A percentile compares a stretch with the other conserved stretches of the same genome.
Evolutionary conservation across 805 yeast species (phyloP).

Genomic region (Kluyveromyces starmeri): DNA sequence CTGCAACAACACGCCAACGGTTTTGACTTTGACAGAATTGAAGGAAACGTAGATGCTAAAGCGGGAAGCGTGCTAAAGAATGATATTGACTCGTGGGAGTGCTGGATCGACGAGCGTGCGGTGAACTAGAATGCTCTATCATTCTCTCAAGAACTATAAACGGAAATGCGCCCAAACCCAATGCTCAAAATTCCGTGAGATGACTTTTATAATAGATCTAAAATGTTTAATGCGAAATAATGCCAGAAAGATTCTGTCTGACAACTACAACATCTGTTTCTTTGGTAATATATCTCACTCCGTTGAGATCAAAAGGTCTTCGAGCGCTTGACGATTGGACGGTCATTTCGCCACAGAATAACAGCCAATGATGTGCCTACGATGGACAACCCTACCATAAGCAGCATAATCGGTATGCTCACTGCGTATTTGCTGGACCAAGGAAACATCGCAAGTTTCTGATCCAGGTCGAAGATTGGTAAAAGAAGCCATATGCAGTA

Average conservation of each 20-base stretch:
- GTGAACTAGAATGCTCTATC: no score
- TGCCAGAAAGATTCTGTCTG: no score
- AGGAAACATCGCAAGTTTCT: conserved; percentile 18
- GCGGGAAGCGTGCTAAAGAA: conserved; percentile 64
- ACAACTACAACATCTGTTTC: not conserved
- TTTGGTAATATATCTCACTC: not conserved
- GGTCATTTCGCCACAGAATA: conserved; percentile 1
- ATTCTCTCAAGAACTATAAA: no score
- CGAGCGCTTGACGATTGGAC: no score
- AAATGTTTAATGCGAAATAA: no score
- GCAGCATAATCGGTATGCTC: conserved; percentile 22
- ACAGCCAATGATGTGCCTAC: conserved; percentile 22
- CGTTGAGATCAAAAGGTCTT: no score
- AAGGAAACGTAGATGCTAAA: conserved; percentile 60
- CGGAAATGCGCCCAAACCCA: no score
- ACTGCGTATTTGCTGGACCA: conserved; percentile 25
- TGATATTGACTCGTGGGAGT: conserved; percentile 51
- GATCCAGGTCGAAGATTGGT: conserved; percentile 25
- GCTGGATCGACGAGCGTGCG: conserved; percentile 73
- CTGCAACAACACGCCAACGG: conserved; percentile 16
- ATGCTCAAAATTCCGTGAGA: no score
- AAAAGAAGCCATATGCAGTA: conserved; percentile 25
- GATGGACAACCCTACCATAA: conserved; percentile 19
- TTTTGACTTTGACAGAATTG: conserved; percentile 61
- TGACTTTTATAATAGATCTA: no score